Percentiles rank a stretch among this genome's conserved stretches.
Conservation (phyloP, 345 rosid species). For the Euphorbia lathyris region DNA sequence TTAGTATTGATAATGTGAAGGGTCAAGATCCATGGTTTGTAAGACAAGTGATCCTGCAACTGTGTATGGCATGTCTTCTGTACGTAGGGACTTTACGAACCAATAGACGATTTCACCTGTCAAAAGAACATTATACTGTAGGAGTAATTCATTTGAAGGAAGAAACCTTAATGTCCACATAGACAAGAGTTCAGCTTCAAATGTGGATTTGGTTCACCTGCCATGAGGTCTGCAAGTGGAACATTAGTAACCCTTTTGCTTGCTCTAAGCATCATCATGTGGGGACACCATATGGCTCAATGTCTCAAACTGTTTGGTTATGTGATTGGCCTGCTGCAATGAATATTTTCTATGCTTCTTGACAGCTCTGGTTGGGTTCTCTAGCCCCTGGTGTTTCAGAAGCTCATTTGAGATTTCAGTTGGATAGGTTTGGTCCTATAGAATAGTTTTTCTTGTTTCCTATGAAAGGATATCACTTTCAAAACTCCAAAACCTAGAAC, state of each 20-base stretch:
- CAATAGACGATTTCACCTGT: constrained; percentile 68
- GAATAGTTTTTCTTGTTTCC: constrained; percentile 77
- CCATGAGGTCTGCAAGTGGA: constrained; percentile 33
- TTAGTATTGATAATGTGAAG: constrained; percentile 55
- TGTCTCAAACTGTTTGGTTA: constrained; percentile 58
- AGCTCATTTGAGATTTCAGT: constrained; percentile 74
- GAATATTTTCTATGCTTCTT: constrained; percentile 85
- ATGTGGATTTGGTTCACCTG: constrained; percentile 26
- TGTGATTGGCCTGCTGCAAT: constrained; percentile 68
- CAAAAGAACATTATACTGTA: constrained; percentile 42
- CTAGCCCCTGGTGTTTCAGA: constrained; percentile 75
- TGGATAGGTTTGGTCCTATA: constrained; percentile 81
- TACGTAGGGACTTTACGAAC: constrained; percentile 49
- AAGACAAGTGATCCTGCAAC: constrained; percentile 67
- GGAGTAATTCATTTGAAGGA: constrained; percentile 69
- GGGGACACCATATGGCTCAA: constrained; percentile 39
- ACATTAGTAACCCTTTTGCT: constrained; percentile 30
- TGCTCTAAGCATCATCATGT: constrained; percentile 60
- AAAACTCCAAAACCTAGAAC: too few species aligned
- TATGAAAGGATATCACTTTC: constrained; percentile 62
- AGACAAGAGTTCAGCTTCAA: constrained; percentile 33
- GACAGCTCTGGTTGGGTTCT: constrained; percentile 81
- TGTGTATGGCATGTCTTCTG: constrained; percentile 57
- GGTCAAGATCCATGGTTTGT: constrained; percentile 57
- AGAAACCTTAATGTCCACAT: constrained; percentile 42